Evolutionary conservation across 1,139 yeast genomes (phyloP).

Genomic region (Suhomyces bokatorum): DNA sequence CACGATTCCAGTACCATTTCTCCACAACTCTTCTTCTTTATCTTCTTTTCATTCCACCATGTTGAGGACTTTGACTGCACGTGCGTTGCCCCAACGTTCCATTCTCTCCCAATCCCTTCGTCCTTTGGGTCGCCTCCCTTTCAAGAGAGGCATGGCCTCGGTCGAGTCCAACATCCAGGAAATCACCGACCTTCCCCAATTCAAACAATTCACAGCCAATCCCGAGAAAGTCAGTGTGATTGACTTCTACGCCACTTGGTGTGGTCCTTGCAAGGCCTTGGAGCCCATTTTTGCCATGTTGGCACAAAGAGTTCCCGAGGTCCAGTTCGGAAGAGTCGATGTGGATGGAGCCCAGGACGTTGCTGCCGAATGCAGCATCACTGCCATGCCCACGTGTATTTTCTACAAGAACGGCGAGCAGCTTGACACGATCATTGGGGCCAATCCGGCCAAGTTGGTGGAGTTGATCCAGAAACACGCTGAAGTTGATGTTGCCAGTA

Average conservation of each 20-base stretch:
- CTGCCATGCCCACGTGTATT: conserved; percentile 40
- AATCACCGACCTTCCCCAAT: conserved; percentile 17
- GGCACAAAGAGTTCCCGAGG: conserved; percentile 41
- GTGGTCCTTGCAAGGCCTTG: conserved; percentile 48
- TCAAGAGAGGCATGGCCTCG: conserved; percentile 1
- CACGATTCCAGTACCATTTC: too few species aligned
- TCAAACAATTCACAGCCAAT: conserved; percentile 22
- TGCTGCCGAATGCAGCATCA: conserved; percentile 32
- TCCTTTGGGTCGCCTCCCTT: neutral
- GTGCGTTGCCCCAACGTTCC: neutral
- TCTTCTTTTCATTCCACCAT: neutral
- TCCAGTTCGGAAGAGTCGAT: conserved; percentile 40
- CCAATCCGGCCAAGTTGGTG: conserved; percentile 32
- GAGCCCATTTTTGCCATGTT: conserved; percentile 41
- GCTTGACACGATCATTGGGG: conserved; percentile 34
- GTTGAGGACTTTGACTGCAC: conserved; percentile 1
- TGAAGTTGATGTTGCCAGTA: conserved; percentile 22
- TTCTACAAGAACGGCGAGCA: conserved; percentile 37
- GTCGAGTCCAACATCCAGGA: conserved; percentile 10
- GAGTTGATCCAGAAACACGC: conserved; percentile 26
- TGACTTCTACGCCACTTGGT: conserved; percentile 49
- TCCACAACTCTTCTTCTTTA: neutral
- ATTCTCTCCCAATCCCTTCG: neutral
- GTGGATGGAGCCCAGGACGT: conserved; percentile 35
- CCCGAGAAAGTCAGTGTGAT: conserved; percentile 35